Conservation (phyloP, 495 filamentous ascomycete species). For the Aspergillus cristatus region DNA sequence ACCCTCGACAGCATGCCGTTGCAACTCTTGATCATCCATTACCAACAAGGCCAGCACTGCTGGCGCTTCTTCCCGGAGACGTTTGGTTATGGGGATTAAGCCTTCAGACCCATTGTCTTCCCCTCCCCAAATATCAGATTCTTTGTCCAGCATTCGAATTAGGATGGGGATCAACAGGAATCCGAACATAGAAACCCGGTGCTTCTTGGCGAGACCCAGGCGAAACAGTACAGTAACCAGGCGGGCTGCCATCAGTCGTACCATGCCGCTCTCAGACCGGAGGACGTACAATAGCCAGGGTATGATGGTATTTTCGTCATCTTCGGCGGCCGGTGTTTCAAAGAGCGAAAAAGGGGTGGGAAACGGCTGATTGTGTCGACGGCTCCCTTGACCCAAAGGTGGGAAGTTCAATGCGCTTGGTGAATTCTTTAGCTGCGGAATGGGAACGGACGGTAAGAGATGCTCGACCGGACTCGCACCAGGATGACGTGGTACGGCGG, state of each 20-base stretch:
- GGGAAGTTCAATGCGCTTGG: slow-evolving; percentile 43
- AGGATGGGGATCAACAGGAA: slow-evolving; percentile 65
- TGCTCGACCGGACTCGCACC: slow-evolving; percentile 48
- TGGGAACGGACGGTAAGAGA: slow-evolving; percentile 45
- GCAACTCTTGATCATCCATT: slow-evolving; percentile 62
- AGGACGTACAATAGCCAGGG: slow-evolving; percentile 72
- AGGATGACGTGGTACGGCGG: slow-evolving; percentile 32
- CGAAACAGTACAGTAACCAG: slow-evolving; percentile 70
- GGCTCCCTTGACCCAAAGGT: slow-evolving; percentile 41
- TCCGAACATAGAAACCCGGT: slow-evolving; percentile 52
- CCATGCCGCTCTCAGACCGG: slow-evolving; percentile 51
- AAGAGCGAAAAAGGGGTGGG: slow-evolving; percentile 24
- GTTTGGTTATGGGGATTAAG: slow-evolving; percentile 24
- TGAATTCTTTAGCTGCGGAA: slow-evolving; percentile 22
- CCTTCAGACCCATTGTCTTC: slow-evolving; percentile 32
- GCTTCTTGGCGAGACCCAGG: slow-evolving; percentile 53
- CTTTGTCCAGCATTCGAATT: slow-evolving; percentile 57
- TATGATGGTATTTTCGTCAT: slow-evolving; percentile 70
- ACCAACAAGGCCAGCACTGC: slow-evolving; percentile 69
- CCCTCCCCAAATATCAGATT: slow-evolving; percentile 33
- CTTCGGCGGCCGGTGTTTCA: slow-evolving; percentile 38
- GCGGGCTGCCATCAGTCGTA: slow-evolving; percentile 69
- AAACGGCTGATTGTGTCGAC: slow-evolving; percentile 34
- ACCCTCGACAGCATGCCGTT: slow-evolving; percentile 75
- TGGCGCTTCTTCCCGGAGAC: slow-evolving; percentile 61